Evolutionary conservation across 1,284 basidiomycete genomes (phyloP), one percentile per base, ranked within the genome.

Genomic region (Sporisorium graminicola): DNA sequence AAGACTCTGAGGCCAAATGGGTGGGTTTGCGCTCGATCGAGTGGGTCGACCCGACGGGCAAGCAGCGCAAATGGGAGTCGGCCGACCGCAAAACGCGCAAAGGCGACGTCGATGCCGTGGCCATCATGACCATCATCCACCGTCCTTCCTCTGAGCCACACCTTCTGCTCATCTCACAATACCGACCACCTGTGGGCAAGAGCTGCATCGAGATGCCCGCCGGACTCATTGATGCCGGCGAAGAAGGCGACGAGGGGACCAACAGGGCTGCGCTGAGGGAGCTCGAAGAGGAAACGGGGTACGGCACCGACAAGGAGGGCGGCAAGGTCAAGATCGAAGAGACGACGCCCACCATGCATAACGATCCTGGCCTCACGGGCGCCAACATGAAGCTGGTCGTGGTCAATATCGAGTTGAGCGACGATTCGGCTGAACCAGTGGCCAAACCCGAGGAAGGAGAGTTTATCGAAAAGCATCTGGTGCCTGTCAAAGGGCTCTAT

Each of bases 131-230:
- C 18, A 59, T 85, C 33, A 77, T 86, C 22, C 73, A 77, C n/a
- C 74, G 79, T 0, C 82, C 84, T 0, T 72, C 68, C 0, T 60
- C 52, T 13, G 76, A 78, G 22, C 75, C 80, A 5, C 77, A 81
- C 26, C 68, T 84, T 2, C 66, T 85, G 7, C 68, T 86, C 26
- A 77, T 86, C 43, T 78, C 78, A 6, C 83, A 84, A 46, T 83
- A 79, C 46, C 58, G 83, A 13, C 77, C 80, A 5, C 81, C 80
- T 12, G 77, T 81, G 0, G 81, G 76, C 9, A 51, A 67, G 27
- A 72, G 68, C 37, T 82, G 84, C 14, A 77, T 86, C 50, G 85
- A 86, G 72, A 70, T 86, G 61, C 84, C 85, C 1, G 85, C 85
- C 1, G 85, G 84, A 3, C 71, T 86, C 13, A 70, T 86, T 27